A percentile compares a stretch with the other conserved stretches of the same genome.
These are phyloP conservation scores for Daedaleopsis nitida DNA, from an alignment of 768 basidiomycete genomes.

Conservation along the genomic window DNA sequence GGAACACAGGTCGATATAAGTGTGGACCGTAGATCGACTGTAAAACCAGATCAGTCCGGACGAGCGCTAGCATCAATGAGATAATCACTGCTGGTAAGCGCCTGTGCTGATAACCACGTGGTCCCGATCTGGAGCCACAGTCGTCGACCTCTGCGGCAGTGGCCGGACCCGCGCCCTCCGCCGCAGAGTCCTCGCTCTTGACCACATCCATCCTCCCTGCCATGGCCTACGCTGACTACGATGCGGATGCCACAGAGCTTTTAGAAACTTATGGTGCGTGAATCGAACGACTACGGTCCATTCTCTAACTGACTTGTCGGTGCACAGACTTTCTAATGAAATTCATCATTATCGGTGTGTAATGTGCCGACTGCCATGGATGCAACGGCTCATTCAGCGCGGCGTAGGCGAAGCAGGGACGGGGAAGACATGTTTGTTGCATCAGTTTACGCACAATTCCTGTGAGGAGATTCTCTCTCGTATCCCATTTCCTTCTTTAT, in stretches of 20 bases:
- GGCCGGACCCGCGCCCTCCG: slow-evolving; percentile 10
- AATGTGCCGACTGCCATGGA: background rate
- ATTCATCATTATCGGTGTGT: slow-evolving; percentile 91
- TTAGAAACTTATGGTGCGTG: slow-evolving; percentile 88
- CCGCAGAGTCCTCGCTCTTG: slow-evolving; percentile 3
- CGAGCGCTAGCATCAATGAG: background rate
- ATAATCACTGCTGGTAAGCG: background rate
- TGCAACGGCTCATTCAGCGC: slow-evolving; percentile 1
- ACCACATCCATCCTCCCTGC: background rate
- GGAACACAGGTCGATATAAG: no score
- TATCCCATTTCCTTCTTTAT: background rate
- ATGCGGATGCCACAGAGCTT: slow-evolving; percentile 87
- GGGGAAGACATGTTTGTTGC: slow-evolving; percentile 95
- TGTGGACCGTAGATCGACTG: no score
- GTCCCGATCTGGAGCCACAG: slow-evolving; percentile 14
- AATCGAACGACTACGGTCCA: background rate
- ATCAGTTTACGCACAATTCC: slow-evolving; percentile 94
- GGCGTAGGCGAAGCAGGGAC: slow-evolving; percentile 88
- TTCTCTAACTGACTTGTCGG: slow-evolving; percentile 3
- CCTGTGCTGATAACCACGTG: slow-evolving; percentile 10
- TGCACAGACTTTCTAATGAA: slow-evolving; percentile 91
- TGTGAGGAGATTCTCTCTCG: slow-evolving; percentile 57
- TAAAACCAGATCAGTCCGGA: background rate
- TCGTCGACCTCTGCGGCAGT: slow-evolving; percentile 21
- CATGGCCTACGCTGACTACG: slow-evolving; percentile 49